A percentile compares a stretch with the other conserved stretches of the same genome.
phyloP scores from a whole-genome alignment of 2,329 filamentous ascomycete genomes.

The Fusarium sp. region DNA sequence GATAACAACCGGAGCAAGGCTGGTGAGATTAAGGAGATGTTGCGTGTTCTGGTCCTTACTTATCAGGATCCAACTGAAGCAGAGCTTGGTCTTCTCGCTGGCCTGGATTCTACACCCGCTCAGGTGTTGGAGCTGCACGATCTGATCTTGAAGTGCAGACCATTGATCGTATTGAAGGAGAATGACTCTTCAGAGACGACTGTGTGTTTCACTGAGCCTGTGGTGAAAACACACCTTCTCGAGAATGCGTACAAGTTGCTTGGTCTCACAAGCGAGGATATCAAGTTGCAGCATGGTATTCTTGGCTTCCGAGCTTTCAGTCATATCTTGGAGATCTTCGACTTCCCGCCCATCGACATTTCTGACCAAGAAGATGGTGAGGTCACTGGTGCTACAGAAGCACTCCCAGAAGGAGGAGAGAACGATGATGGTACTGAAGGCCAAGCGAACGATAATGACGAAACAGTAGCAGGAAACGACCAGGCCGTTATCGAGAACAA shows the following conservation, averaged over 20 bases:
- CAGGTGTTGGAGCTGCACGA: slow-evolving; percentile 53
- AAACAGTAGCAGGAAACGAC: background rate
- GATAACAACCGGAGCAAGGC: slow-evolving; percentile 48
- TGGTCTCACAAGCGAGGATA: slow-evolving; percentile 55
- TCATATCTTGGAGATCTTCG: slow-evolving; percentile 54
- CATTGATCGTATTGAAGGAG: slow-evolving; percentile 48
- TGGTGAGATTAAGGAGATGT: slow-evolving; percentile 59
- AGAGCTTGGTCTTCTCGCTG: slow-evolving; percentile 56
- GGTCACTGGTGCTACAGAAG: background rate
- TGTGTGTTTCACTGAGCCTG: slow-evolving; percentile 31
- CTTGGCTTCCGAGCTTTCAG: slow-evolving; percentile 56
- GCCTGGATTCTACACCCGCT: slow-evolving; percentile 50
- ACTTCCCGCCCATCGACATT: slow-evolving; percentile 40
- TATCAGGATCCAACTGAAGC: slow-evolving; percentile 57
- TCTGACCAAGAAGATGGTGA: slow-evolving; percentile 4
- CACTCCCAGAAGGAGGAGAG: background rate
- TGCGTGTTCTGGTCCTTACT: slow-evolving; percentile 57
- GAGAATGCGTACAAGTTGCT: slow-evolving; percentile 54
- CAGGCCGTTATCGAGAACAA: background rate
- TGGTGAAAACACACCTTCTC: slow-evolving; percentile 57
- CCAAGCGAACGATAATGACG: slow-evolving; percentile 21
- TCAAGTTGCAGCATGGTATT: slow-evolving; percentile 59
- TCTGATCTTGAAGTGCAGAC: slow-evolving; percentile 57
- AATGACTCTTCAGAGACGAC: slow-evolving; percentile 36
- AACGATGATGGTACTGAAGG: slow-evolving; percentile 31